Evolutionary conservation across 2,329 filamentous ascomycete species (phyloP), one percentile per base, ranked within the genome.

Genomic region (Aspergillus sp.): DNA sequence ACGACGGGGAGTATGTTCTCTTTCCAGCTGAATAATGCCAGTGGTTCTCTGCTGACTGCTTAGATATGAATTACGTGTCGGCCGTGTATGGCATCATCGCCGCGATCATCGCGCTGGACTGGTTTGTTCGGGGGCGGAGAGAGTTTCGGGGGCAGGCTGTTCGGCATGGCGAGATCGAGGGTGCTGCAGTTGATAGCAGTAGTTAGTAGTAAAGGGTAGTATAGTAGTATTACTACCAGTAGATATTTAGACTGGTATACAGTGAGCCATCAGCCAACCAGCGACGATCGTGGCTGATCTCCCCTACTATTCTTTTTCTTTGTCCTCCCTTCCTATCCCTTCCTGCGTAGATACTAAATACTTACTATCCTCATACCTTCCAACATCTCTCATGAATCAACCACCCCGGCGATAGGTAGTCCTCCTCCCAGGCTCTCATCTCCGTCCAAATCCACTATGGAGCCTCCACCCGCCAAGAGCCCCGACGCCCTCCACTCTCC

Each of bases 1-100:
- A 43, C 39, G 1, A 19, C 49, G 11, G 43, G 42, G 10, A 52
- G 52, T 56, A 46, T 43, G 52, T 52, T 14, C 15, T 34, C 14
- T 16, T 31, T 19, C 26, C 20, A 25, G 25, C 24, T 17, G 13
- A n/a, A n/a, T n/a, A n/a, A n/a, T n/a, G n/a, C n/a, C n/a, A n/a
- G n/a, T n/a, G n/a, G 14, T 24, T 24, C 16, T 14, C 13, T 24
- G 7, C 25, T 26, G 12, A 10, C 11, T 7, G 15, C 8, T 11
- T 24, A 55, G 52, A 48, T 34, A 61, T 62, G 58, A 62, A 61
- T 22, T 60, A 62, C 30, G 54, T 60, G 1, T 55, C 47, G 10
- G 58, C 49, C 3, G 57, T 62, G 10, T 43, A 43, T 25, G 40
- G 12, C 10, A 33, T 41, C 4, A 35, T 61, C 1, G 48, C 53